These are phyloP conservation scores for Candida broadrunensis DNA, from an alignment of 805 yeast genomes.

Conservation along the genomic window DNA sequence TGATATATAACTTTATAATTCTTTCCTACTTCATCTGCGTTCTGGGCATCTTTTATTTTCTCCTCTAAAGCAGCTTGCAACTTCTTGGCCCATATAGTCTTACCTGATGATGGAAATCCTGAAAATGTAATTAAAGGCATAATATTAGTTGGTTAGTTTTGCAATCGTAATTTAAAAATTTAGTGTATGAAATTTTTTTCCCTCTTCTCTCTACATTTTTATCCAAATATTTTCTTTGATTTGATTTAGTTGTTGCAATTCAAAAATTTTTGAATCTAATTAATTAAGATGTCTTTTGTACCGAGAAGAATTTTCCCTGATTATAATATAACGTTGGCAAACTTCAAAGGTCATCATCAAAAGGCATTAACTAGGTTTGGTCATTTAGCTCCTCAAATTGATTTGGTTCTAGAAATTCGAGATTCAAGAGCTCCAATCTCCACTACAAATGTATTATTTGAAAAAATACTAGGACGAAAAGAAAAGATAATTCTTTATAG, in stretches of 20 bases:
- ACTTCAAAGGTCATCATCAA: conserved; percentile 89
- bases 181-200: too few relatives aligned
- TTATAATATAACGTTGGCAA: conserved; percentile 65
- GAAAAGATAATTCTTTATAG: conserved; percentile 69
- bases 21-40: conserved; percentile 45
- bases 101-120: conserved; percentile 86
- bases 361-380: conserved; percentile 69
- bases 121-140: conserved; percentile 88
- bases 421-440: conserved; percentile 89
- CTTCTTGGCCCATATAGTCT: conserved; percentile 67
- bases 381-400: conserved; percentile 73
- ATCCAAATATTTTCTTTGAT: background rate
- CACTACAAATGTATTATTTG: conserved; percentile 77
- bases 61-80: conserved; percentile 47
- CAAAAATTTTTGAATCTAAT: background rate
- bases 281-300: conserved; percentile 40
- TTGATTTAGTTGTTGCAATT: too few relatives aligned
- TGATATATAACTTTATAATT: conserved; percentile 65
- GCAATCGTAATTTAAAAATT: background rate
- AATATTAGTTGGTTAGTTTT: background rate
- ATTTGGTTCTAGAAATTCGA: conserved; percentile 77
- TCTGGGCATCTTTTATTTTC: conserved; percentile 37
- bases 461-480: conserved; percentile 55
- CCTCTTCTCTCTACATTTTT: background rate
- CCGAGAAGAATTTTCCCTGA: conserved; percentile 77